Evolutionary conservation across 2,329 filamentous ascomycete species (phyloP).

Genomic region (Tolypocladium capitatum): DNA sequence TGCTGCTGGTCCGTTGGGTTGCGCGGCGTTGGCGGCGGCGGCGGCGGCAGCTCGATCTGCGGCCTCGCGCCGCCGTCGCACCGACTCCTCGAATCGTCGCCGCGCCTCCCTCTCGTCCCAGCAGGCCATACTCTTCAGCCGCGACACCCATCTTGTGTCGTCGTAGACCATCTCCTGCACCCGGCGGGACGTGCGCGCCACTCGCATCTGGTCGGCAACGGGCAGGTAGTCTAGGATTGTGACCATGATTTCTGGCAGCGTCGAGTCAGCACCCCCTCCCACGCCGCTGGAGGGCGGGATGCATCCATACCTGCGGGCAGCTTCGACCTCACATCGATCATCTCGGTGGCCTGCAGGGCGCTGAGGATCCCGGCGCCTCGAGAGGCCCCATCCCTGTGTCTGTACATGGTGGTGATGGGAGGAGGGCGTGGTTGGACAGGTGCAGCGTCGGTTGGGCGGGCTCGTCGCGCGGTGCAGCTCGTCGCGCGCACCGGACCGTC

Average conservation of each 20-base stretch:
- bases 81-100: constrained; percentile 61
- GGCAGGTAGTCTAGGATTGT: constrained; percentile 82
- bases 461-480: not conserved
- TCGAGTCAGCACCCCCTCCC: not conserved
- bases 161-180: constrained; percentile 98
- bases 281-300: not conserved
- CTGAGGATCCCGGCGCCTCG: constrained; percentile 49
- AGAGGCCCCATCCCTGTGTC: constrained; percentile 25
- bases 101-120: constrained; percentile 88
- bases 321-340: constrained; percentile 63
- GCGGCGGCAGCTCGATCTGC: constrained; percentile 12
- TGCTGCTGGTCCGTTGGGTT: constrained; percentile 8
- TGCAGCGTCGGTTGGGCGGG: not conserved
- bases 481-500: not conserved
- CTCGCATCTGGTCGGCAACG: constrained; percentile 70
- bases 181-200: constrained; percentile 70
- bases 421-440: too few relatives aligned
- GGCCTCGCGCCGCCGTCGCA: constrained; percentile 47
- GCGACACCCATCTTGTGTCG: constrained; percentile 85
- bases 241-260: constrained; percentile 61
- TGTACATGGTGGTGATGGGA: constrained; percentile 23
- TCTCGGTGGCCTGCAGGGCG: constrained; percentile 66
- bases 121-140: constrained; percentile 72
- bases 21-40: constrained; percentile 1
- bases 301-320: constrained; percentile 61